Evolutionary conservation across 208 protist genomes (phyloP).

Genomic region (Naegleria lovaniensis): DNA sequence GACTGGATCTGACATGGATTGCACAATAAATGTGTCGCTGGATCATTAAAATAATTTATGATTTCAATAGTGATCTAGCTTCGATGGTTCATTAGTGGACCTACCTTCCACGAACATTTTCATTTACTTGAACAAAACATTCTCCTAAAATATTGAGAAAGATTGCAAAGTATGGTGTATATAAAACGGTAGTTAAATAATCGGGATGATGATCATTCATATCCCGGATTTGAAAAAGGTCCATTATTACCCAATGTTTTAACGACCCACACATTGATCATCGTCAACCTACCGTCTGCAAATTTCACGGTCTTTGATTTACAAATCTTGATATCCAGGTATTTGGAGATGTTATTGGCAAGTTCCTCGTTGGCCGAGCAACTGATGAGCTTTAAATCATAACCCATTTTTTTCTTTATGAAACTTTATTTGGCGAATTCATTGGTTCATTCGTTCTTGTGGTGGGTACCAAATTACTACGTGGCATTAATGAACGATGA

Average conservation of each 20-base stretch:
- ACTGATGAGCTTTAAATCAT: conserved; percentile 4
- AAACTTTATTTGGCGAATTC: too few species aligned
- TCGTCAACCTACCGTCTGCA: neutral
- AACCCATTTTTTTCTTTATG: neutral
- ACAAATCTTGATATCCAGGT: neutral
- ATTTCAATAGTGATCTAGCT: too few species aligned
- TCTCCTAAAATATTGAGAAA: neutral
- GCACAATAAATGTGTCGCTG: conserved; percentile 88
- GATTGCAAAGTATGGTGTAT: too few species aligned
- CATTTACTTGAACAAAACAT: conserved; percentile 4
- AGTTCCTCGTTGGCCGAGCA: neutral
- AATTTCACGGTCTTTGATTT: neutral
- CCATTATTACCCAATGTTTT: too few species aligned
- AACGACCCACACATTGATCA: too few species aligned
- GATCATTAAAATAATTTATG: neutral
- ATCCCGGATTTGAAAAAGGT: too few species aligned
- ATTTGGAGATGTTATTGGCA: neutral
- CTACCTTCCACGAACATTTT: conserved; percentile 12
- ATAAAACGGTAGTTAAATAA: too few species aligned
- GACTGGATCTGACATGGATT: conserved; percentile 81
- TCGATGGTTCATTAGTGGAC: neutral
- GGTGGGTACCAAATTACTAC: too few species aligned
- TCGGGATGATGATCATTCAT: neutral
- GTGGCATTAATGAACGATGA: too few species aligned
- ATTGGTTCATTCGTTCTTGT: too few species aligned